A percentile compares a stretch with the other conserved stretches of the same genome.
phyloP scores from a whole-genome alignment of 208 protist species.

The Trypanosoma cruzi region DNA sequence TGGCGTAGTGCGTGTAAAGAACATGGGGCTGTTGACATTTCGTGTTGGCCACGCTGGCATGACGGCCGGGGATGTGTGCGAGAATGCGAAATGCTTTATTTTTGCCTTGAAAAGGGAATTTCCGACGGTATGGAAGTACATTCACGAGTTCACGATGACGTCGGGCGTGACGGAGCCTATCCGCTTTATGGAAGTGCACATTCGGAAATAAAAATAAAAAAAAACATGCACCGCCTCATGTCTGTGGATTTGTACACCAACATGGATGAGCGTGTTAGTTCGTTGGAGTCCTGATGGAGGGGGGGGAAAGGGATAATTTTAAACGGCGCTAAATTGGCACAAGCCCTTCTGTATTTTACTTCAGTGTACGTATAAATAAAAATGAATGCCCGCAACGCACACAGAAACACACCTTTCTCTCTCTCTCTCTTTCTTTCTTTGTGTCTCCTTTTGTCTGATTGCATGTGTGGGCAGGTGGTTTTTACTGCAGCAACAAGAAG shows the following conservation, averaged over 20 bases:
- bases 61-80: conserved; percentile 83
- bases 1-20: conserved; percentile 35
- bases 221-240: too few relatives aligned
- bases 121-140: conserved; percentile 78
- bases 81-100: conserved; percentile 84
- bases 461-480: background rate
- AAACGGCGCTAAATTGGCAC: background rate
- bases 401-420: background rate
- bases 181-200: conserved; percentile 88
- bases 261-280: too few relatives aligned
- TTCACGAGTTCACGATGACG: conserved; percentile 81
- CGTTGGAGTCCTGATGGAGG: too few relatives aligned
- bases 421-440: background rate
- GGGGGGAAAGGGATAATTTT: too few relatives aligned
- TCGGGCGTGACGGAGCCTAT: conserved; percentile 78
- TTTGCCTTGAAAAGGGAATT: conserved; percentile 75
- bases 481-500: background rate
- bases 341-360: background rate
- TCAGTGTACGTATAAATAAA: too few relatives aligned
- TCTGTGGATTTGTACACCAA: background rate
- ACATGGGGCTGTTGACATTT: conserved; percentile 57
- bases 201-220: conserved; percentile 40
- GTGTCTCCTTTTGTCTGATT: conserved; percentile 7
- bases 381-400: background rate
- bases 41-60: conserved; percentile 86